Conservation (phyloP, 2,329 filamentous ascomycete species). For the Boeremia exigua region DNA sequence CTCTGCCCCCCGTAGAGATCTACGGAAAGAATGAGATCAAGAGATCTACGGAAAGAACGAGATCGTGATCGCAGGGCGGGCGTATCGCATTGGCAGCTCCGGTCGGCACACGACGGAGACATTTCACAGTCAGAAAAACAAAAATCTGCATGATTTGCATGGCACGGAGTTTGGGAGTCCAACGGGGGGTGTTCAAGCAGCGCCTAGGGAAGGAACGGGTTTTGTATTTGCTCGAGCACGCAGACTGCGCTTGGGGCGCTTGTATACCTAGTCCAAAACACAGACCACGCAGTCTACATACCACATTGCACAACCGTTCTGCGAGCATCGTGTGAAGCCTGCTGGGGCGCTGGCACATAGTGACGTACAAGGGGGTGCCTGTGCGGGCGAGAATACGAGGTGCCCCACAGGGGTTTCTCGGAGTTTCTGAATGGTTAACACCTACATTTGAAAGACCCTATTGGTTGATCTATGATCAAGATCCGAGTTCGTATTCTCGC, state of each 20-base stretch:
- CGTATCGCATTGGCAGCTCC: neutral
- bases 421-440: no score
- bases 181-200: no score
- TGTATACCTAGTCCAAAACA: conserved; percentile 6
- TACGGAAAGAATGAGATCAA: neutral
- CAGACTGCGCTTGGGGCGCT: conserved; percentile 1
- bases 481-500: no score
- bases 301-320: neutral
- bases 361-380: no score
- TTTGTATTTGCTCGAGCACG: neutral
- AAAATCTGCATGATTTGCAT: conserved; percentile 13
- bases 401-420: no score
- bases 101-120: no score
- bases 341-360: no score
- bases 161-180: conserved; percentile 18
- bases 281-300: neutral
- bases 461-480: no score
- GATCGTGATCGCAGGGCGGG: neutral
- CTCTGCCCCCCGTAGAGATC: neutral
- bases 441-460: no score
- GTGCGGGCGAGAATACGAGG: no score
- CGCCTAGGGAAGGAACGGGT: no score
- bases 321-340: no score
- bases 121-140: neutral
- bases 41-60: neutral